These are phyloP conservation scores for Mortierella antarctica DNA, from an alignment of 192 early-diverging fungal species.

Conservation along the genomic window DNA sequence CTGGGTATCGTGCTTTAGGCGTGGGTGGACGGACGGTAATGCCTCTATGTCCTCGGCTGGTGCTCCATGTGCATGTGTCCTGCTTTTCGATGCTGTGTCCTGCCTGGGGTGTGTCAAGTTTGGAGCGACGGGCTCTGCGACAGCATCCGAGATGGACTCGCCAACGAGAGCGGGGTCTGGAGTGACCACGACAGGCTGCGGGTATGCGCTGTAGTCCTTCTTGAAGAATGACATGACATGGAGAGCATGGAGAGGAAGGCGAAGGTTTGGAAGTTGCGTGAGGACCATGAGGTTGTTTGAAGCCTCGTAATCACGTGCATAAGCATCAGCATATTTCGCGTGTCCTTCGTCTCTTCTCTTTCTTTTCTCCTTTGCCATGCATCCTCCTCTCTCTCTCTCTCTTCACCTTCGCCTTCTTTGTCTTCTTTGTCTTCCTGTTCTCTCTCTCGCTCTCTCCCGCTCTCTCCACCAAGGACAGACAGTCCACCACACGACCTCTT, in stretches of 20 bases:
- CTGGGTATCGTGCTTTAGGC: no score
- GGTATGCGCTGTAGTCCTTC: slow-evolving; percentile 36
- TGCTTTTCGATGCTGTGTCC: no score
- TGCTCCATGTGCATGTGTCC: not conserved
- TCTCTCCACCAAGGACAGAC: no score
- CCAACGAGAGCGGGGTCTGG: slow-evolving; percentile 12
- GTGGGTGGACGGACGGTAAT: not conserved
- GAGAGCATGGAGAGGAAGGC: not conserved
- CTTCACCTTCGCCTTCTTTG: no score
- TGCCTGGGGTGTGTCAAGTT: not conserved
- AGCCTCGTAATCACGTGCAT: not conserved
- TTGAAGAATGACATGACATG: slow-evolving; percentile 51
- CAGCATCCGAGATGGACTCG: slow-evolving; percentile 19
- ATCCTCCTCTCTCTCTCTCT: no score
- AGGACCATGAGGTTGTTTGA: not conserved
- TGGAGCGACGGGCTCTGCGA: slow-evolving; percentile 17
- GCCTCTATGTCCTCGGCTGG: not conserved
- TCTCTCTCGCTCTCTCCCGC: no score
- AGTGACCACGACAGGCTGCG: slow-evolving; percentile 45
- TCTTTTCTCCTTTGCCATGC: no score
- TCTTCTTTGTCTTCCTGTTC: no score
- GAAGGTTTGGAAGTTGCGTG: not conserved
- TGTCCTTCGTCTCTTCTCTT: no score
- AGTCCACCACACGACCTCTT: no score
- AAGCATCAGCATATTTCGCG: not conserved